Evolutionary conservation across 2,329 filamentous ascomycete species (phyloP), one percentile per base, ranked within the genome.

Genomic region (Ophiobolus disseminans): DNA sequence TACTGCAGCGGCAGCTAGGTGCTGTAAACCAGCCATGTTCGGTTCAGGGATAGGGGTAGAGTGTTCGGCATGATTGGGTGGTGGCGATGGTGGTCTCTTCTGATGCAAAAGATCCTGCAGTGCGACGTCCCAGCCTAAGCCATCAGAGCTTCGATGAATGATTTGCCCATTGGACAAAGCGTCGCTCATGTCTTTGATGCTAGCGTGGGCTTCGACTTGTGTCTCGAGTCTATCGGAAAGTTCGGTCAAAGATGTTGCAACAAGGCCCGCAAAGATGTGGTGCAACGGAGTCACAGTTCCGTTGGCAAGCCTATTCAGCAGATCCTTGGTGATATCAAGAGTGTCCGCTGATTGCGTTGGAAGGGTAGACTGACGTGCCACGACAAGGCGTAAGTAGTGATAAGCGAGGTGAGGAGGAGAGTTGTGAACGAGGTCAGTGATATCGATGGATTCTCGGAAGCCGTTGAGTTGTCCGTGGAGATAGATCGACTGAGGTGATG

Each of bases 1-100:
- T 0, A 74, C 71, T 4, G 72, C 72, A 8, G 72, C 70, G 3
- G 69, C 72, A 16, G 72, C 70, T 3, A 73, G 68, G 42, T 73
- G 70, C 40, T 73, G 69, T 0, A 73, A 61, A 11, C 70, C 69
- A 14, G 63, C 69, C 66, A 74, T 72, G 43, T 73, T 73, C 9
- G 68, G 69, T 42, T 72, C 62, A 2, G 55, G n/a, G 5, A 53
- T 55, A 7, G 66, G 49, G 39, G 50, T 62, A 5, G 58, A 58
- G 32, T 64, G 68, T 19, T 71, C 69, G 2, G 53, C 25, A 5
- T 48, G 41, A 7, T 60, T 62, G 16, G 39, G 43, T 4, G 59
- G 47, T 1, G 66, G 60, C 3, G 59, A 58, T 10, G 58, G 55
- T 5, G 55, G 45, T 38, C 63, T 65, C 52, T 69, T 70, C 34